Evolutionary conservation across 2,329 filamentous ascomycete species (phyloP).

Genomic region (Rugonectria rugulosa): DNA sequence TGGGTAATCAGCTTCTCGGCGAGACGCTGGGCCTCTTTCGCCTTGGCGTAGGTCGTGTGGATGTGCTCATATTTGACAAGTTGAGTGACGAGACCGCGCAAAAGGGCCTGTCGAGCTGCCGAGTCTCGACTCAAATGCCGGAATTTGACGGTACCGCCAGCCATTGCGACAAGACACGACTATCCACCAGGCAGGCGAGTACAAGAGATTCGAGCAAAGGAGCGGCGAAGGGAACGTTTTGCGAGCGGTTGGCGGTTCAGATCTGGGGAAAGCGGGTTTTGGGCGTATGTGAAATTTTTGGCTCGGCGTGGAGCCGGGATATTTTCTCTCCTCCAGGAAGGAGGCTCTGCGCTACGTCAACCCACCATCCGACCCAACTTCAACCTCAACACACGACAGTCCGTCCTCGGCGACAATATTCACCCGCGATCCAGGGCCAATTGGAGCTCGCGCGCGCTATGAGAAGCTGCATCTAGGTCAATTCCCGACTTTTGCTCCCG

Average conservation of each 20-base stretch:
- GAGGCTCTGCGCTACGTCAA: constrained; percentile 40
- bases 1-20: constrained; percentile 95
- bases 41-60: constrained; percentile 93
- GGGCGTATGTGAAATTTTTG: constrained; percentile 45
- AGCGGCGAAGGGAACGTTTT: neutral
- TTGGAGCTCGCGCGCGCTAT: constrained; percentile 43
- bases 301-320: constrained; percentile 39
- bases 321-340: constrained; percentile 35
- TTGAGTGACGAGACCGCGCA: constrained; percentile 95
- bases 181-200: constrained; percentile 5
- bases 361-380: constrained; percentile 35
- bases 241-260: constrained; percentile 21
- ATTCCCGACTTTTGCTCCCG: constrained; percentile 23
- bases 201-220: constrained; percentile 1
- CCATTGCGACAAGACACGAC: constrained; percentile 64
- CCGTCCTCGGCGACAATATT: constrained; percentile 20
- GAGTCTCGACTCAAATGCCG: constrained; percentile 87
- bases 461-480: constrained; percentile 40
- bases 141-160: constrained; percentile 86
- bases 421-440: constrained; percentile 32
- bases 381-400: constrained; percentile 16
- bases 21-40: constrained; percentile 93
- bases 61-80: constrained; percentile 94
- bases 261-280: constrained; percentile 29
- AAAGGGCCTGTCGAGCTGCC: constrained; percentile 86